phyloP scores from a whole-genome alignment of 257 asterid species.

The Nicotiana knightiana region DNA sequence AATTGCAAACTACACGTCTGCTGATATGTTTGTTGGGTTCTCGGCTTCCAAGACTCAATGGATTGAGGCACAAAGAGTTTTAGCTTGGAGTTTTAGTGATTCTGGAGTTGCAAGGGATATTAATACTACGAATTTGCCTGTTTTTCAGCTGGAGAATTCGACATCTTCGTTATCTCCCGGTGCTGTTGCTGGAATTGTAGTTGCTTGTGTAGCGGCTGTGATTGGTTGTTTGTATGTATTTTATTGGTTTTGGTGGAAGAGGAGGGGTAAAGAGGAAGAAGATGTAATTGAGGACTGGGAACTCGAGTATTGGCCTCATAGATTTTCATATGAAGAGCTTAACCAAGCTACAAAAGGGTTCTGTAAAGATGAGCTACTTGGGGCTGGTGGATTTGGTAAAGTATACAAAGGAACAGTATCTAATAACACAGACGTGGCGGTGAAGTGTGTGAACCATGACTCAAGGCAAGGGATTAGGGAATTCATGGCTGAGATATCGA shows the following conservation, averaged over 20 bases:
- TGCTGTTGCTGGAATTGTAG: constrained; percentile 45
- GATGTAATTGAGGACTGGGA: constrained; percentile 81
- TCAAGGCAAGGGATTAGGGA: constrained; percentile 78
- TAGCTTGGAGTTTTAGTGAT: constrained; percentile 84
- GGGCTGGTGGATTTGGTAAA: constrained; percentile 77
- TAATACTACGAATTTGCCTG: constrained; percentile 59
- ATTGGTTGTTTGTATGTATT: constrained; percentile 14
- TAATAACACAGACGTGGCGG: constrained; percentile 54
- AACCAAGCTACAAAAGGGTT: constrained; percentile 49
- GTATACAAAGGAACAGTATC: constrained; percentile 54
- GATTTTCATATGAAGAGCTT: constrained; percentile 62
- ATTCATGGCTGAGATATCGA: constrained; percentile 87
- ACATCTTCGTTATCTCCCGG: constrained; percentile 39
- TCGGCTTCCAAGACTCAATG: constrained; percentile 70
- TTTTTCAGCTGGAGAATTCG: constrained; percentile 31
- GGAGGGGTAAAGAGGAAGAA: constrained; percentile 26
- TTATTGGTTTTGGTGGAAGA: constrained; percentile 66
- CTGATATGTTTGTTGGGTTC: constrained; percentile 63
- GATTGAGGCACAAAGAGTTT: constrained; percentile 66
- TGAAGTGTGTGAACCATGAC: constrained; percentile 74
- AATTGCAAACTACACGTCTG: constrained; percentile 40
- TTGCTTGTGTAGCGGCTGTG: constrained; percentile 38
- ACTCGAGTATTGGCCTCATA: constrained; percentile 82
- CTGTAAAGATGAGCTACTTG: constrained; percentile 44
- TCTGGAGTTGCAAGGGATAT: constrained; percentile 61